phyloP scores from a whole-genome alignment of 176 grass and related monocot species.

The Ensete glaucum region DNA sequence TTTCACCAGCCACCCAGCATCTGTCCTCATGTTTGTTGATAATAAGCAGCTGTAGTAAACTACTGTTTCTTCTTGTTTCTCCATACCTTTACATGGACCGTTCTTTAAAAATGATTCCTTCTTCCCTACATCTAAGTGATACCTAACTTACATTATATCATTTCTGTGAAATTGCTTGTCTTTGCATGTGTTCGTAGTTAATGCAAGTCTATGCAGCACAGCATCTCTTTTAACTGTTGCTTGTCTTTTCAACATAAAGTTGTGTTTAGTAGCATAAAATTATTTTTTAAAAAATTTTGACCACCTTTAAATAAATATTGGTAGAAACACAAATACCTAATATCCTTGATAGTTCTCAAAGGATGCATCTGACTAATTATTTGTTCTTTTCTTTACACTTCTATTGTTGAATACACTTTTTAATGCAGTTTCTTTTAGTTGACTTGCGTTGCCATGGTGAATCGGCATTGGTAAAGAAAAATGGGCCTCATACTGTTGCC shows the following conservation, averaged over 20 bases:
- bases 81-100: background rate
- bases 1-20: background rate
- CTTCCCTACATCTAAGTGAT: background rate
- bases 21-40: background rate
- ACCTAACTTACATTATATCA: background rate
- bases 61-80: background rate
- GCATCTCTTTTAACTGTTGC: background rate
- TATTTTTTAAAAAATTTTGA: background rate
- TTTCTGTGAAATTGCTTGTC: background rate
- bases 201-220: background rate
- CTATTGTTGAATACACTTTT: conserved; percentile 9
- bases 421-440: conserved; percentile 89
- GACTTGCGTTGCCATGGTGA: conserved; percentile 92
- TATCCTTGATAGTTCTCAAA: background rate
- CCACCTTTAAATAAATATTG: background rate
- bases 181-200: background rate
- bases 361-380: background rate
- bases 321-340: background rate
- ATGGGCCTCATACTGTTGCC: conserved; percentile 70
- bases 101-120: background rate
- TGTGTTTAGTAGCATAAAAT: too few species aligned
- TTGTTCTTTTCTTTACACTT: background rate
- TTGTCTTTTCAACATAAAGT: too few species aligned
- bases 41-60: background rate
- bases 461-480: conserved; percentile 67